Conservation (phyloP, 2,329 filamentous ascomycete species). For the Fusarium tanahbumbuense region DNA sequence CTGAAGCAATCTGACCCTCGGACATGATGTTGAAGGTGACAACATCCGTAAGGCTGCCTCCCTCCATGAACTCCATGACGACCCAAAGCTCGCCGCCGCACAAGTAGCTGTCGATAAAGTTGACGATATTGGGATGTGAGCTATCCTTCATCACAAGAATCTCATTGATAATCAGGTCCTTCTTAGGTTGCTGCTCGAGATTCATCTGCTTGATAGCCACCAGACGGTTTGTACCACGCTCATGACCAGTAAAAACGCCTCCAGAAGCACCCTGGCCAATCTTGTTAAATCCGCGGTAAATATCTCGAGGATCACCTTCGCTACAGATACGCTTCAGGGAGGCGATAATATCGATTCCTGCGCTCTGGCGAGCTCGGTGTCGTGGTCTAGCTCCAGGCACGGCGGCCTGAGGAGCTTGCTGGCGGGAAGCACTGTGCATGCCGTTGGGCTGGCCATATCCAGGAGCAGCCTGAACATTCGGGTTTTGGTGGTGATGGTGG, state of each 20-base stretch:
- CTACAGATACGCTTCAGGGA: slow-evolving; percentile 91
- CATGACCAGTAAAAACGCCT: slow-evolving; percentile 92
- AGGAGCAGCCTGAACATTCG: slow-evolving; percentile 42
- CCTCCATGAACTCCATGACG: slow-evolving; percentile 99
- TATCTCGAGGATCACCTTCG: slow-evolving; percentile 86
- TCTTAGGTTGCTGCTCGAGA: slow-evolving; percentile 97
- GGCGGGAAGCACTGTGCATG: slow-evolving; percentile 51
- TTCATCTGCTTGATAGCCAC: slow-evolving; percentile 99
- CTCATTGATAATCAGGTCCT: slow-evolving; percentile 98
- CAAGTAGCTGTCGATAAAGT: slow-evolving; percentile 97
- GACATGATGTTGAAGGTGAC: slow-evolving; percentile 99
- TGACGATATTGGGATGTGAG: slow-evolving; percentile 98
- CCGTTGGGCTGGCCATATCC: slow-evolving; percentile 51
- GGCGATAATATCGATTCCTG: slow-evolving; percentile 82
- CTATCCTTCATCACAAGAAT: slow-evolving; percentile 99
- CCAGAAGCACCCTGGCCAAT: slow-evolving; percentile 98
- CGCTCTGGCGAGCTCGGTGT: slow-evolving; percentile 82
- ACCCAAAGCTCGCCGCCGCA: slow-evolving; percentile 95
- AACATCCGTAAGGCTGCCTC: slow-evolving; percentile 95
- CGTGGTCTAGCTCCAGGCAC: slow-evolving; percentile 73
- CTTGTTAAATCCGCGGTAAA: slow-evolving; percentile 89
- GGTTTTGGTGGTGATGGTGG: slow-evolving; percentile 46
- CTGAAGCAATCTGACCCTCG: slow-evolving; percentile 94
- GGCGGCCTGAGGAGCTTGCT: slow-evolving; percentile 51
- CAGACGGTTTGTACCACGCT: slow-evolving; percentile 83